Base-by-base conservation (phyloP, 1,139 yeast species). In the Lodderomyces pseudojiufengensis region DNA sequence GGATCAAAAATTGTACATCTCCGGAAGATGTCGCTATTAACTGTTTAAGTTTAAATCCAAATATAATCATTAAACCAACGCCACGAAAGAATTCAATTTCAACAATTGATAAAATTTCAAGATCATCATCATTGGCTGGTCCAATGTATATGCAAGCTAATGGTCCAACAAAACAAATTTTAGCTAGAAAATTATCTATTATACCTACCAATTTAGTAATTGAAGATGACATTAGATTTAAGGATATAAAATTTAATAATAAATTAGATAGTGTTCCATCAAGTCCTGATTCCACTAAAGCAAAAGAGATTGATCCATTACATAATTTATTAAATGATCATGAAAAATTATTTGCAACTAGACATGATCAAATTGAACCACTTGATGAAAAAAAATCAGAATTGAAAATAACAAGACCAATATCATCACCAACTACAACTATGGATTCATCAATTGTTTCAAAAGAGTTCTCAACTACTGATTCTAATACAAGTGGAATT, bases 11-110 rank as follows among this genome's bases (percentile, higher is more conserved):
- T 3, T 49, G 44, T 4, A 50, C 55, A 11, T 51, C 57, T 1
- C 50, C 58, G 3, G 69, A 63, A 37, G 67, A 64, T 11, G 59
- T 68, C 11, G 50, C 64, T 10, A 32, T 62, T 8, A 60, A 56
- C 2, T 67, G 73, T 37, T 50, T 62, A 13, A 45, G 55, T 10
- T 50, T 68, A 24, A 61, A 61, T 34, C 62, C 63, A 1, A 52
- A 52, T 22, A 37, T 46, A 4, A 20, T 45, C 15, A 25, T 36
- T 5, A 22, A 12, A 12, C 13, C 28, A 14, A 28, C 15, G 8
- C 24, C 11, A n/a, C 27, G 13, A 5, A 28, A 20, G 7, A 29
- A 25, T 37, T 39, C 10, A 28, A 31, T 9, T 18, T 42, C 15
- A 30, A 33, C 20, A 28, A 41, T 9, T 35, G 35, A 27, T 10